Conservation (phyloP, 2,329 filamentous ascomycete species). For the Madurella fahalii region DNA sequence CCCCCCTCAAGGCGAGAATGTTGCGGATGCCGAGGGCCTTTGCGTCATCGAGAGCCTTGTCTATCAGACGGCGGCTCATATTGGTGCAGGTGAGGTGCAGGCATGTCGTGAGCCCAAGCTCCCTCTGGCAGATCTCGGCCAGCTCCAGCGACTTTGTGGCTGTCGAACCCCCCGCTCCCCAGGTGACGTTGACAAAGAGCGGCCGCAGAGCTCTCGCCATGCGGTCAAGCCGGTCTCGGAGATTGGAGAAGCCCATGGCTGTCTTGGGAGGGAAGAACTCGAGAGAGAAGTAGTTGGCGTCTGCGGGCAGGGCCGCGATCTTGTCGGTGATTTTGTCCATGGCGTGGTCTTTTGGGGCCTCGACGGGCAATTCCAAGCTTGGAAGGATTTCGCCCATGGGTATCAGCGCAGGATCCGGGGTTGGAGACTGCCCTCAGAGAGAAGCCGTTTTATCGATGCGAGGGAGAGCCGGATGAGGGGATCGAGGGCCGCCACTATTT, state of each 20-base stretch:
- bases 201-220: constrained; percentile 90
- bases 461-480: not conserved
- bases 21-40: constrained; percentile 89
- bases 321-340: constrained; percentile 95
- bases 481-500: not conserved
- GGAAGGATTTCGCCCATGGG: constrained; percentile 21
- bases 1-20: constrained; percentile 85
- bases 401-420: not conserved
- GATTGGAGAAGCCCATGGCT: constrained; percentile 88
- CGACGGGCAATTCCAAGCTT: constrained; percentile 18
- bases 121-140: constrained; percentile 89
- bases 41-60: constrained; percentile 84
- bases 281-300: constrained; percentile 86
- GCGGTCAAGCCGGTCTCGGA: constrained; percentile 86
- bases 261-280: constrained; percentile 99
- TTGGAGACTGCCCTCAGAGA: not conserved
- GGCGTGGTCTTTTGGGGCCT: constrained; percentile 21
- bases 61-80: constrained; percentile 82
- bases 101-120: constrained; percentile 88
- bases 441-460: not conserved
- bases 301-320: constrained; percentile 80
- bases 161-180: constrained; percentile 93
- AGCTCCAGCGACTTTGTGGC: constrained; percentile 87
- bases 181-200: constrained; percentile 94
- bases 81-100: constrained; percentile 97